Percentiles rank a stretch among this genome's conserved stretches.
These are phyloP conservation scores for Solanum dulcamara DNA, from an alignment of 257 asterid species.

Conservation along the genomic window DNA sequence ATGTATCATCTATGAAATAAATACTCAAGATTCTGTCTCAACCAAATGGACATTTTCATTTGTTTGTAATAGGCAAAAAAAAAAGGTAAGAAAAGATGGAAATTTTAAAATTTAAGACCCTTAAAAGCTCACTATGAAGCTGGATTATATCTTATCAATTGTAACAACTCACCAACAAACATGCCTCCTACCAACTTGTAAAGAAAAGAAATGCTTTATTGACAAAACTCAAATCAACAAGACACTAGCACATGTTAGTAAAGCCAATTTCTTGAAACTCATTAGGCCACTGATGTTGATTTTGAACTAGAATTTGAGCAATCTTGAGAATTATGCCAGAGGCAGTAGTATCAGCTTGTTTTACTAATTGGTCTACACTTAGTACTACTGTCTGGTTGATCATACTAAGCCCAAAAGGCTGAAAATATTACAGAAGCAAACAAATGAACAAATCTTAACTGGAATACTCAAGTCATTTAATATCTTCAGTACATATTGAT, in stretches of 20 bases:
- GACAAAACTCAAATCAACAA: not conserved
- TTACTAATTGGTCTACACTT: too few relatives aligned
- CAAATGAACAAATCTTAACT: conserved; percentile 15
- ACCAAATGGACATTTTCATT: not conserved
- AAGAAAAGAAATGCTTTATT: not conserved
- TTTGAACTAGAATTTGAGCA: not conserved
- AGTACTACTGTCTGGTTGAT: too few relatives aligned
- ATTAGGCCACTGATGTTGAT: not conserved
- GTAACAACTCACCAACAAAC: conserved; percentile 32
- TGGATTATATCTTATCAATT: not conserved
- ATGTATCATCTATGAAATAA: not conserved
- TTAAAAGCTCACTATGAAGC: not conserved
- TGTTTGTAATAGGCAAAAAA: not conserved
- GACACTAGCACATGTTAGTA: conserved; percentile 9
- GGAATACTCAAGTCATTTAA: not conserved
- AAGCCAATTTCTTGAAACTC: not conserved
- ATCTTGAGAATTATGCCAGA: not conserved
- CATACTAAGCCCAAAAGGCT: not conserved
- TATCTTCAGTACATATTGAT: not conserved
- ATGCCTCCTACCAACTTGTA: conserved; percentile 48
- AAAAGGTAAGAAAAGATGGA: not conserved
- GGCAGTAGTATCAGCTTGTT: not conserved
- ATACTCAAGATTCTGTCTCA: not conserved
- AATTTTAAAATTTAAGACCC: not conserved
- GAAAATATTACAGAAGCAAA: not conserved